These are phyloP conservation scores for Diplodia mutila DNA, from an alignment of 2,329 filamentous ascomycete genomes.

Conservation along the genomic window DNA sequence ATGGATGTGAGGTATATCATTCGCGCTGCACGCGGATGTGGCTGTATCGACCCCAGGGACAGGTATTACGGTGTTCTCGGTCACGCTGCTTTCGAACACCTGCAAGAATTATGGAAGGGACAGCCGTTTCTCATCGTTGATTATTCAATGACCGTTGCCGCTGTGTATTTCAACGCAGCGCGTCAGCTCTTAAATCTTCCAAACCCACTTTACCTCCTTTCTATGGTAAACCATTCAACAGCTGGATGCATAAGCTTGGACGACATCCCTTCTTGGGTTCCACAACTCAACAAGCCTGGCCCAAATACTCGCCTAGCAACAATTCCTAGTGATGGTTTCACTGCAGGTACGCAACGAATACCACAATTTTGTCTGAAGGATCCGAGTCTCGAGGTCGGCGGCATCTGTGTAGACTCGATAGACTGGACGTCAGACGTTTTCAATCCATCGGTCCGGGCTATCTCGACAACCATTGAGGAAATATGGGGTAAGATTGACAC, in stretches of 20 bases:
- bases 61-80: not conserved
- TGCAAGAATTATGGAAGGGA: not conserved
- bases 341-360: not conserved
- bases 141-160: not conserved
- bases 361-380: too few relatives aligned
- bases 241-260: not conserved
- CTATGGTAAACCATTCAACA: not conserved
- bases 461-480: too few relatives aligned
- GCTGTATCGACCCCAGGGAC: not conserved
- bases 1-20: accelerated
- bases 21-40: accelerated
- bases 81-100: not conserved
- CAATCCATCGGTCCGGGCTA: too few relatives aligned
- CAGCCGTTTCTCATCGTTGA: not conserved
- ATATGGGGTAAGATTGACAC: too few relatives aligned
- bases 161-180: not conserved
- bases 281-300: not conserved
- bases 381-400: too few relatives aligned
- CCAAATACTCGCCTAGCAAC: accelerated
- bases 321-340: accelerated
- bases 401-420: too few relatives aligned
- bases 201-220: not conserved
- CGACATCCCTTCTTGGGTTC: not conserved
- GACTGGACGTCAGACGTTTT: too few relatives aligned
- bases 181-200: not conserved